Evolutionary conservation across 352 stramenopile genomes (phyloP).

Genomic region (Phytophthora sojae): DNA sequence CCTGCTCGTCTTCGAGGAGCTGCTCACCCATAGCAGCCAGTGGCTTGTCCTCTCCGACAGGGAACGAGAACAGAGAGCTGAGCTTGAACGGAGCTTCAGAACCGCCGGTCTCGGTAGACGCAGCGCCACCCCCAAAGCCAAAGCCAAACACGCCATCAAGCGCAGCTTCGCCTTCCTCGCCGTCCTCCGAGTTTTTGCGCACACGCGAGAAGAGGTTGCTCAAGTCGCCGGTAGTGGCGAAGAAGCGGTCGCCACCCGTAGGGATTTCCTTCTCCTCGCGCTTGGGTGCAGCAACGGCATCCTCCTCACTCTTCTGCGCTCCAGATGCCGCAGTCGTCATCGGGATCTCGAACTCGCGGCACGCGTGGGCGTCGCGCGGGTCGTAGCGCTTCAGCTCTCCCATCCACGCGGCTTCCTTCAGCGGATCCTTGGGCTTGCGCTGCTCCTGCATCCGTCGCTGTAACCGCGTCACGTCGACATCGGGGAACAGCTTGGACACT

Average conservation of each 20-base stretch:
- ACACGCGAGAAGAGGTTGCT: constrained; percentile 80
- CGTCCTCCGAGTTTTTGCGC: constrained; percentile 86
- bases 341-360: constrained; percentile 61
- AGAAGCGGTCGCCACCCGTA: constrained; percentile 77
- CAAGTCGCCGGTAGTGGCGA: constrained; percentile 62
- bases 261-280: constrained; percentile 58
- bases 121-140: background rate
- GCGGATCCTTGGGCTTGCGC: constrained; percentile 59
- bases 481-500: constrained; percentile 67
- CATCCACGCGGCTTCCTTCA: constrained; percentile 86
- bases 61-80: constrained; percentile 74
- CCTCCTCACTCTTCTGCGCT: constrained; percentile 32
- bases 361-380: constrained; percentile 49
- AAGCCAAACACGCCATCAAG: constrained; percentile 74
- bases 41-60: constrained; percentile 56
- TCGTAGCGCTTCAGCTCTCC: constrained; percentile 78
- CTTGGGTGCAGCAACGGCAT: constrained; percentile 6
- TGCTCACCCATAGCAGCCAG: constrained; percentile 57
- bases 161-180: constrained; percentile 73
- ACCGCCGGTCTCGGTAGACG: constrained; percentile 6
- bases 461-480: constrained; percentile 74
- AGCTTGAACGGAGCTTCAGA: constrained; percentile 62
- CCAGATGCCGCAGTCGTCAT: constrained; percentile 35
- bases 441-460: constrained; percentile 53
- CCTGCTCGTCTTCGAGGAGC: constrained; percentile 56